Conservation (phyloP, 257 asterid genomes). For the Echium plantagineum region DNA sequence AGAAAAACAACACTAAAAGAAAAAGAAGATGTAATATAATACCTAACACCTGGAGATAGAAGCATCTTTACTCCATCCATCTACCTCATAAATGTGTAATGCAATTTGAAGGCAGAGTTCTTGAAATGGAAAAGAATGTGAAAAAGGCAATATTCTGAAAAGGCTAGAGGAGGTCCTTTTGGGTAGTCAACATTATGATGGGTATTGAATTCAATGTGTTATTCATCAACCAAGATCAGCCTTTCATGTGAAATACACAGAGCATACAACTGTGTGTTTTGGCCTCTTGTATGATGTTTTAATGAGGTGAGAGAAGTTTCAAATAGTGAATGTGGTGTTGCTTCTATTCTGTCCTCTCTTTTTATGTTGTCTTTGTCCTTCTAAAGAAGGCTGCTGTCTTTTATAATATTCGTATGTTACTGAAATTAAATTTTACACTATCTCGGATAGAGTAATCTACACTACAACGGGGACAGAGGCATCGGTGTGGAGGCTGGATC, state of each 20-base stretch:
- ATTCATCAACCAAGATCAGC: constrained; percentile 59
- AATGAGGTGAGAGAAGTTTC: constrained; percentile 14
- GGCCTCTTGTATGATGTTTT: constrained; percentile 49
- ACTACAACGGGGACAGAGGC: no score
- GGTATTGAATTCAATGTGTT: constrained; percentile 47
- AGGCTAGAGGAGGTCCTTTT: constrained; percentile 23
- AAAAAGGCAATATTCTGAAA: constrained; percentile 43
- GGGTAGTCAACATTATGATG: constrained; percentile 16
- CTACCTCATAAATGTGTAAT: constrained; percentile 57
- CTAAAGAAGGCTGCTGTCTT: constrained; percentile 19
- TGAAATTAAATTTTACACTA: no score
- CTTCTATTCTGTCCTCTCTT: constrained; percentile 20
- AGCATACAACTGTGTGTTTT: constrained; percentile 81
- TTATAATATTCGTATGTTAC: constrained; percentile 10
- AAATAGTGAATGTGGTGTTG: constrained; percentile 12
- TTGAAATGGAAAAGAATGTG: constrained; percentile 53
- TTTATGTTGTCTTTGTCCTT: constrained; percentile 30
- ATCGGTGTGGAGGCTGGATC: no score
- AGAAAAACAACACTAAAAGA: constrained; percentile 1
- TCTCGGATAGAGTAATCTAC: no score
- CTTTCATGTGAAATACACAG: constrained; percentile 83
- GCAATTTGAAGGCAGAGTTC: constrained; percentile 14
- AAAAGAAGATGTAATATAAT: constrained; percentile 13
- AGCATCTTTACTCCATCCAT: constrained; percentile 32
- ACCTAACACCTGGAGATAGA: constrained; percentile 22